Evolutionary conservation across 2,329 filamentous ascomycete species (phyloP), one percentile per base, ranked within the genome.

Genomic region (Paracorniculantispora psalliotae): DNA sequence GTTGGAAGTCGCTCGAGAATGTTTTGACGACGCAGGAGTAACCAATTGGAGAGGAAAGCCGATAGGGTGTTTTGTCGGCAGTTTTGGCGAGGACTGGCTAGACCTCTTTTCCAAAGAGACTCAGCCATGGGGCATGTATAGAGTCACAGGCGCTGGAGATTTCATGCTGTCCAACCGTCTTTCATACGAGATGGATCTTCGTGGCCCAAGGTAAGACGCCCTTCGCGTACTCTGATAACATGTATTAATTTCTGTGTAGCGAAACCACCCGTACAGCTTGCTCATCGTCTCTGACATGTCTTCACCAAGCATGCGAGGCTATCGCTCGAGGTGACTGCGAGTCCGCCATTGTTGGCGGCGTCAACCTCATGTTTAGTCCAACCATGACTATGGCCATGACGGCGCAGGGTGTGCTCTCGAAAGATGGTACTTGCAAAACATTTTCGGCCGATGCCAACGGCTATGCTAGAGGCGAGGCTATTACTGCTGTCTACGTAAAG

Each of bases 391-490:
- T 64, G 0, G 59, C 59, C 39, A 62, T 69, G 64, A 41, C 64
- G 4, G 64, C 66, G 19, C 52, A 67, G 39, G 65, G 67, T 9
- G 61, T 70, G 0, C 64, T 73, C 2, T 67, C 65, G 1, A 65
- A 70, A 2, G 61, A 61, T 15, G 66, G 67, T 7, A 62, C 57
- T 0, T 69, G 65, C 58, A 62, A 67, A 30, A 69, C 67, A 12
- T 79, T 75, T 50, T 75, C 77, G 43, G 65, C 69, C 8, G 61
- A 64, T 6, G 79, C 76, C 1, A 67, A 78, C 53, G 80, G 80
- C 0, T 82, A 80, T 56, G 76, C 69, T 0, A 69, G 78, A 10
- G 79, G 75, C 1, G 80, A 82, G 60, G 79, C 75, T 3, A 64
- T 75, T 7, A 73, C 64, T 0, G 66, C 70, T 4, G 50, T 82